Conservation (phyloP, 768 basidiomycete genomes). For the Suillus lakei region DNA sequence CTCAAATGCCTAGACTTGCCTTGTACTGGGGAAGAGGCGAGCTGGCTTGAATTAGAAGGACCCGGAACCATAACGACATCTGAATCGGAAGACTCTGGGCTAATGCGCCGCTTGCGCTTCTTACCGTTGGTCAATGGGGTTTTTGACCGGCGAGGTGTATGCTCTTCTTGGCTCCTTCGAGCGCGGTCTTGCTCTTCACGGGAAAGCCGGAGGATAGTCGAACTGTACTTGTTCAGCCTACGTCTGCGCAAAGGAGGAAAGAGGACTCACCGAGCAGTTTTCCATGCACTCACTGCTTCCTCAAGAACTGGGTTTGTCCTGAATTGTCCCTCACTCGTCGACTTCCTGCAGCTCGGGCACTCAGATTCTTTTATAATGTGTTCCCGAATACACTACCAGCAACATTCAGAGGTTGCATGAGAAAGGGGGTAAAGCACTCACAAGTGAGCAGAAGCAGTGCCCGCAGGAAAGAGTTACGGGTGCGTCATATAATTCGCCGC, state of each 20-base stretch:
- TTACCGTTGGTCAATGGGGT: slow-evolving; percentile 27
- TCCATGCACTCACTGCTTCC: slow-evolving; percentile 74
- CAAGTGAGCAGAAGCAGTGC: slow-evolving; percentile 82
- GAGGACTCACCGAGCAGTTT: slow-evolving; percentile 59
- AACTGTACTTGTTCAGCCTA: slow-evolving; percentile 33
- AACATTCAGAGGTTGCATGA: slow-evolving; percentile 13
- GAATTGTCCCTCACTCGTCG: slow-evolving; percentile 62
- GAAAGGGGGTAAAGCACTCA: slow-evolving; percentile 37
- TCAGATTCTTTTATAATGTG: slow-evolving; percentile 61
- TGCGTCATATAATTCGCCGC: slow-evolving; percentile 71
- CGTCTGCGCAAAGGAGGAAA: background rate
- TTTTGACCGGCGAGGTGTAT: slow-evolving; percentile 23
- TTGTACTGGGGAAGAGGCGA: slow-evolving; percentile 23
- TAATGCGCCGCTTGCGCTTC: slow-evolving; percentile 40
- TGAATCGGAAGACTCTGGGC: slow-evolving; percentile 26
- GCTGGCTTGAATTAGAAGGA: slow-evolving; percentile 35
- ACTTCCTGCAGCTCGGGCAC: slow-evolving; percentile 74
- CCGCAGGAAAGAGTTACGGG: slow-evolving; percentile 79
- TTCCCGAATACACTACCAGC: slow-evolving; percentile 68
- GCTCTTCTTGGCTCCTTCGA: slow-evolving; percentile 10
- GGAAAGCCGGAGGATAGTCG: slow-evolving; percentile 48
- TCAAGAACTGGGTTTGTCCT: slow-evolving; percentile 74
- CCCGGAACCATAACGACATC: slow-evolving; percentile 35
- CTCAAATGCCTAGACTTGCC: slow-evolving; percentile 21
- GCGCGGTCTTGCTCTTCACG: slow-evolving; percentile 34